Conservation (phyloP, 2,329 filamentous ascomycete genomes). For the Pseudogymnoascus sp. region DNA sequence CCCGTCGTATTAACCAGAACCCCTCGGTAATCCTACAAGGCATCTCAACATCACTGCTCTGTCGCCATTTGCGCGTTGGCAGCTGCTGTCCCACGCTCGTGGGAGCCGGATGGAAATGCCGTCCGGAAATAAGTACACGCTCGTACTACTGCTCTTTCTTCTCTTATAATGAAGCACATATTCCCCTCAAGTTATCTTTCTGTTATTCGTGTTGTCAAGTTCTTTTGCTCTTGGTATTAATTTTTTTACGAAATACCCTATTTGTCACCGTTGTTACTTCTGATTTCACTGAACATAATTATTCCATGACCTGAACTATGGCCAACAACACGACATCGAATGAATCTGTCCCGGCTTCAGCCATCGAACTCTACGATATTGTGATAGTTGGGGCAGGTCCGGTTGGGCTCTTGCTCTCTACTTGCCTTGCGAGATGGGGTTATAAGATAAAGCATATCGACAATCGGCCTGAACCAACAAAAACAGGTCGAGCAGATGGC, state of each 20-base stretch:
- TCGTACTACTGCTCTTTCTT: background rate
- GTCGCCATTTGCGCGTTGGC: background rate
- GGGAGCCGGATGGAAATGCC: background rate
- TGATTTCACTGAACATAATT: background rate
- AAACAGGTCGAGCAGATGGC: slow-evolving; percentile 80
- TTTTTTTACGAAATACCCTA: background rate
- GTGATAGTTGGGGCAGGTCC: slow-evolving; percentile 87
- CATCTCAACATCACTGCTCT: background rate
- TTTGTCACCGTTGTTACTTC: background rate
- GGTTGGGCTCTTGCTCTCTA: slow-evolving; percentile 78
- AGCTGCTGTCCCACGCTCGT: background rate
- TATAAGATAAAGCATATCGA: slow-evolving; percentile 95
- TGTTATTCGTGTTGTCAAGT: background rate
- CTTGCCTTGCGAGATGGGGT: slow-evolving; percentile 82
- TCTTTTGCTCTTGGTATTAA: slow-evolving; percentile 3
- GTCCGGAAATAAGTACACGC: background rate
- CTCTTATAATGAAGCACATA: background rate
- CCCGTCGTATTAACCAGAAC: background rate
- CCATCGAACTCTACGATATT: slow-evolving; percentile 43
- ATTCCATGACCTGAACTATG: slow-evolving; percentile 14
- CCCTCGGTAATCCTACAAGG: slow-evolving; percentile 2
- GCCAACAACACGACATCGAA: slow-evolving; percentile 18
- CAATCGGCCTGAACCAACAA: slow-evolving; percentile 76
- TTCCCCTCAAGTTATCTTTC: background rate
- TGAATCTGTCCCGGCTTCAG: slow-evolving; percentile 13